phyloP scores from a whole-genome alignment of 164 flowering plant species.

The Vitis labrusca region DNA sequence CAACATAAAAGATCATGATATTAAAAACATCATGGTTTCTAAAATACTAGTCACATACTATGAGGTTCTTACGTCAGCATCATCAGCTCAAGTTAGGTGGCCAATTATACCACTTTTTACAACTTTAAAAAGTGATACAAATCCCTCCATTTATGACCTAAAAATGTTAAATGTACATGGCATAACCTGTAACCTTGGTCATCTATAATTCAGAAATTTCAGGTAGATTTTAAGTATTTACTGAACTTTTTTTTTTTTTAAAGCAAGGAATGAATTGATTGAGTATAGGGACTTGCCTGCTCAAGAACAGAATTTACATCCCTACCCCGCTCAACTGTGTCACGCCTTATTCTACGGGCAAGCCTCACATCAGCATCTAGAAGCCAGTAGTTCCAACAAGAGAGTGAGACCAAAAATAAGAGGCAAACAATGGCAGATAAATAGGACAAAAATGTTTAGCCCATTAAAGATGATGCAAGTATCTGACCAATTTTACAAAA shows the following conservation, averaged over 20 bases:
- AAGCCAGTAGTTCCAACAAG: slow-evolving; percentile 17
- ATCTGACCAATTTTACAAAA: no score
- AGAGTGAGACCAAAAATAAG: slow-evolving; percentile 1
- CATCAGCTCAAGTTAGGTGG: no score
- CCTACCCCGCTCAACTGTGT: slow-evolving; percentile 94
- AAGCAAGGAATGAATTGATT: neutral
- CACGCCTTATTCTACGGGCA: slow-evolving; percentile 93
- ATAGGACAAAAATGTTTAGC: no score
- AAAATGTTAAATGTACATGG: neutral
- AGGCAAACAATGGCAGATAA: neutral
- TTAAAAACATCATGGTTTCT: no score
- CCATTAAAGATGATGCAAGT: no score
- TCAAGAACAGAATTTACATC: slow-evolving; percentile 90
- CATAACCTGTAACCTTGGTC: neutral
- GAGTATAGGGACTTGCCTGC: slow-evolving; percentile 51
- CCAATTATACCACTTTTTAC: no score
- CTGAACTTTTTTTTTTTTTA: neutral
- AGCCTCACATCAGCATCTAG: slow-evolving; percentile 98
- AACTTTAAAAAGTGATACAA: no score
- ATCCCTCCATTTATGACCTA: neutral
- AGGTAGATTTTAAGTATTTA: neutral
- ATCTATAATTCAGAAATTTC: neutral
- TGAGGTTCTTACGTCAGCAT: no score
- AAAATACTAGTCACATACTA: no score
- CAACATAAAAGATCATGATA: no score